Conservation (phyloP, 1,139 yeast genomes). For the Saccharomycopsis hybrid region DNA sequence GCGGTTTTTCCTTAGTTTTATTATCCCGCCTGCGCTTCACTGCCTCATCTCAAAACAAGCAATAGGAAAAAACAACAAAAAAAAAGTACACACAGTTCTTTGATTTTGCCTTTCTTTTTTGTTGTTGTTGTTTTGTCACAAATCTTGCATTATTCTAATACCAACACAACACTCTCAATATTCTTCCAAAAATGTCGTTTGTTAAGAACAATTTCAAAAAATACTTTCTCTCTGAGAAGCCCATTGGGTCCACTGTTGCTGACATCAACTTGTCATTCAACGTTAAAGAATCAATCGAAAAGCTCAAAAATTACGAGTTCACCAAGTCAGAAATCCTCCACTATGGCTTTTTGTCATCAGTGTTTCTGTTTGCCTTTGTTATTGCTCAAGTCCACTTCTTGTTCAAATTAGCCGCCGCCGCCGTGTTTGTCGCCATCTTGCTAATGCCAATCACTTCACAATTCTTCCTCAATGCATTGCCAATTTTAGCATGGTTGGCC, state of each 20-base stretch:
- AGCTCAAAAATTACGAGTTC: constrained; percentile 46
- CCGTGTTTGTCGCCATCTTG: constrained; percentile 31
- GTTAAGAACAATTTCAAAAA: constrained; percentile 5
- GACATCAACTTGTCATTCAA: constrained; percentile 56
- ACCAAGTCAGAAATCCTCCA: constrained; percentile 42
- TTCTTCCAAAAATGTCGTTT: neutral
- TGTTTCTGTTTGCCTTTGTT: constrained; percentile 44
- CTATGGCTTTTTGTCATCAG: constrained; percentile 42
- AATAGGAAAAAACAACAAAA: too few relatives aligned
- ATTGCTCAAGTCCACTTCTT: constrained; percentile 31
- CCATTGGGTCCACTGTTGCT: constrained; percentile 34
- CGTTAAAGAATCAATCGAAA: constrained; percentile 42
- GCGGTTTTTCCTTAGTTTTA: too few relatives aligned
- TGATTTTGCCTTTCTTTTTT: too few relatives aligned
- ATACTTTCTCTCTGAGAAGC: constrained; percentile 24
- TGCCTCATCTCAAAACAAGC: too few relatives aligned
- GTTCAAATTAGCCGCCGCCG: constrained; percentile 27
- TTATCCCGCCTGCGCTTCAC: too few relatives aligned
- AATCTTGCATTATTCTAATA: too few relatives aligned
- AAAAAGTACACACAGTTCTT: too few relatives aligned
- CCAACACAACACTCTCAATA: too few relatives aligned
- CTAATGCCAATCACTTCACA: constrained; percentile 75
- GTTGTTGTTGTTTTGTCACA: too few relatives aligned
- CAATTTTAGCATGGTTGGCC: constrained; percentile 83
- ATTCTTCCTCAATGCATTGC: constrained; percentile 79